Evolutionary conservation across 1,284 basidiomycete genomes (phyloP), one percentile per base, ranked within the genome.

Genomic region (Cerioporus squamosus): DNA sequence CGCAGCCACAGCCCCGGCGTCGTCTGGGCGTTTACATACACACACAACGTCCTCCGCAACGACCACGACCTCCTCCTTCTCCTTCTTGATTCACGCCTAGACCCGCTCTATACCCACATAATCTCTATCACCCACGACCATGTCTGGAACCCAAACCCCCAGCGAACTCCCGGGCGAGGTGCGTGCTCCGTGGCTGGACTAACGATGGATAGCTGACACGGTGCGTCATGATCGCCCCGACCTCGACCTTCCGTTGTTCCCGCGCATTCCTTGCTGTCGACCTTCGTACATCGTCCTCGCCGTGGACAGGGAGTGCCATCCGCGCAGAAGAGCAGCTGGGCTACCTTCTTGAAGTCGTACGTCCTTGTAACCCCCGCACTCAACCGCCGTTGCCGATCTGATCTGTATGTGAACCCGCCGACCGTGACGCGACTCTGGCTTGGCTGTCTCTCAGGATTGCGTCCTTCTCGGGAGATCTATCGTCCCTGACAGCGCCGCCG

Each of bases 401-500:
- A 26, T 26, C 36, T 40, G 23, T 44, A 39, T 22, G 26, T 20
- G 18, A 9, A 31, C 36, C 33, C 38, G 31, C 20, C 36, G 17
- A n/a, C n/a, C n/a, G n/a, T n/a, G n/a, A 44, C 14, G 44, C 31
- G 39, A 22, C 26, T 5, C 18, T 24, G 31, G 39, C 51, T 55
- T 59, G 54, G 48, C 46, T 39, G 18, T 29, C n/a, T 9, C 39
- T 8, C 62, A 92, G 90, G 57, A 87, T 95, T 64, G 86, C 92
- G 44, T 87, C 87, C 51, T 87, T 94, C 72, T 93, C 93, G 2
- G 96, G 96, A 59, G 97, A 99, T 78, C 82, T 99, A 52, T 97
- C 92, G 1, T 88, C 90, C 5, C 81, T 99, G 79, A 98, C 97
- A 0, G 97, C 96, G 0, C 97, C 97, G n/a, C 89, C 90, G 1